These are phyloP conservation scores for Nicotiana obtusifolia DNA, from an alignment of 257 asterid species.

Conservation along the genomic window DNA sequence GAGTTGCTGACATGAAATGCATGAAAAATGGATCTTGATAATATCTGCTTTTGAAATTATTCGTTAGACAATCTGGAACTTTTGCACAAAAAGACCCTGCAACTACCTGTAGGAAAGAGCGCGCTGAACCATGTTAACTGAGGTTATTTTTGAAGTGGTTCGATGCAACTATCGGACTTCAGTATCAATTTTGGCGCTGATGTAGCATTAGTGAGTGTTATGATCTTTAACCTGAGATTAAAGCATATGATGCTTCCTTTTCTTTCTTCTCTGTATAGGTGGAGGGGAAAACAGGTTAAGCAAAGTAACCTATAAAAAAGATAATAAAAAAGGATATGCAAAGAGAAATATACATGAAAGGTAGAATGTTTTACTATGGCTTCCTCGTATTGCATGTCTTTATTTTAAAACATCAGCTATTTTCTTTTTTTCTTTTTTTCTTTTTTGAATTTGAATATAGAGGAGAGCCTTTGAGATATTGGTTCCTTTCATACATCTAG, in stretches of 20 bases:
- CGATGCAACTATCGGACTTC: neutral
- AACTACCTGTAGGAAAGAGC: slow-evolving; percentile 1
- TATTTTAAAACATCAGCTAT: neutral
- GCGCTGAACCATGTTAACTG: neutral
- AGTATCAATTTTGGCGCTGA: neutral
- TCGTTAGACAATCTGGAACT: neutral
- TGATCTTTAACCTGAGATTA: neutral
- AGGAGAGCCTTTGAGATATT: neutral
- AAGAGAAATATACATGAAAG: neutral
- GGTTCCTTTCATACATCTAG: slow-evolving; percentile 3
- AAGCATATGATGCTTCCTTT: neutral
- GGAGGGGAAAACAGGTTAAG: neutral
- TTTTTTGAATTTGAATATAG: neutral
- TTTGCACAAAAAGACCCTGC: neutral
- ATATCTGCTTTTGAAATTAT: neutral
- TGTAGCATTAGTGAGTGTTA: neutral
- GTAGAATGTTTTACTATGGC: neutral
- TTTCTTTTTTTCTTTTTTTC: neutral
- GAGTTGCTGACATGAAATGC: neutral
- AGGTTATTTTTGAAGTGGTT: neutral
- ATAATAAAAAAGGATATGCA: neutral
- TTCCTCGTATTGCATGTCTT: neutral
- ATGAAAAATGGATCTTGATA: neutral
- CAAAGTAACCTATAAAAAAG: neutral
- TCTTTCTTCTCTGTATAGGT: neutral